Percentiles rank a stretch among this genome's conserved stretches.
Conservation (phyloP, 202 grass and related monocot species). For the Dendrocalamus latiflorus region DNA sequence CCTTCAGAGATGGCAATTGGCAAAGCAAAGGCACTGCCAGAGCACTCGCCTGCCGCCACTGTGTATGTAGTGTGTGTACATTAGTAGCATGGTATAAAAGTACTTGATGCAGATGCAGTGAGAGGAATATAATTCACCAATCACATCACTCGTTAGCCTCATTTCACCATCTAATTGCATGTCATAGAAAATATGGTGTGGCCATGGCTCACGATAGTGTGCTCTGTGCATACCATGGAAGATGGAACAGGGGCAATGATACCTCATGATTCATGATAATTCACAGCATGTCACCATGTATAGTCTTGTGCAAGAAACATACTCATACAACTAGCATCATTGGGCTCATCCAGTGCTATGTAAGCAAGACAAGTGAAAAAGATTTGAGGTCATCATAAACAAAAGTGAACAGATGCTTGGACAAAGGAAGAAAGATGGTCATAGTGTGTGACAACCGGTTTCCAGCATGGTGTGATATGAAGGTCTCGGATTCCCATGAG, state of each 20-base stretch:
- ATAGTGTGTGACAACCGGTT: neutral
- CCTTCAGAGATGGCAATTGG: neutral
- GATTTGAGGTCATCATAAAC: slow-evolving; percentile 18
- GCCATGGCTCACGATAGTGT: neutral
- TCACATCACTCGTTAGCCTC: neutral
- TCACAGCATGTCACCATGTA: too few relatives aligned
- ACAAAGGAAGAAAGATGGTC: neutral
- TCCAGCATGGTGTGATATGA: neutral
- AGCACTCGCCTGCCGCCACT: neutral
- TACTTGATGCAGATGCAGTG: neutral
- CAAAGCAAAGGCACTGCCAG: neutral
- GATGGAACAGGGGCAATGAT: slow-evolving; percentile 1
- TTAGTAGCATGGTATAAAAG: neutral
- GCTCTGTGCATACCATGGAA: neutral
- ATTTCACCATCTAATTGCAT: neutral
- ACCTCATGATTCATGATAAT: neutral
- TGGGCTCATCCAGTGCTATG: slow-evolving; percentile 15
- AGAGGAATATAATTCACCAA: neutral
- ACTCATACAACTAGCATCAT: slow-evolving; percentile 11
- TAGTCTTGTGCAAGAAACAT: neutral
- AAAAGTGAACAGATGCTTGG: neutral
- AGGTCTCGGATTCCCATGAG: slow-evolving; percentile 28
- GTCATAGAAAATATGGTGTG: neutral
- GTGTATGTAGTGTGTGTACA: neutral
- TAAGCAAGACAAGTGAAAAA: neutral